Evolutionary conservation across 495 filamentous ascomycete species (phyloP).

Genomic region (Aspergillus incahuasiensis): DNA sequence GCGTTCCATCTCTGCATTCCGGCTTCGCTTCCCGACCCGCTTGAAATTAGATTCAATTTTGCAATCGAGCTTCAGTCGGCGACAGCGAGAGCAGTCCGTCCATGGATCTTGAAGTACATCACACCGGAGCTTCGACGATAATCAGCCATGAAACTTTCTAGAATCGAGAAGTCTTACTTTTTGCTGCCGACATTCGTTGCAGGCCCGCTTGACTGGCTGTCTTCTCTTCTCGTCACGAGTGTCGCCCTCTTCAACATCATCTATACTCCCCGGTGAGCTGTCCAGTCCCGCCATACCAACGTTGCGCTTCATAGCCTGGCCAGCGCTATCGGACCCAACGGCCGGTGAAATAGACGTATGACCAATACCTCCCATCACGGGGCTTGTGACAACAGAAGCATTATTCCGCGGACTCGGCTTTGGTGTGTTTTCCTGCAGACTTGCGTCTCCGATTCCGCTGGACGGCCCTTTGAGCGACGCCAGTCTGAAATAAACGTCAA

Average conservation of each 20-base stretch:
- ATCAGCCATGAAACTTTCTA: slow-evolving; percentile 7
- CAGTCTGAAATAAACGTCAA: slow-evolving; percentile 32
- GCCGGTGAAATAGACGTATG: slow-evolving; percentile 32
- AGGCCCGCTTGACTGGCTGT: slow-evolving; percentile 79
- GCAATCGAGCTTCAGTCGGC: slow-evolving; percentile 79
- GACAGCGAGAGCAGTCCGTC: slow-evolving; percentile 74
- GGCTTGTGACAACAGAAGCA: slow-evolving; percentile 37
- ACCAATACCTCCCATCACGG: slow-evolving; percentile 43
- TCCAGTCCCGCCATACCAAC: slow-evolving; percentile 48
- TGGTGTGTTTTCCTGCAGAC: slow-evolving; percentile 28
- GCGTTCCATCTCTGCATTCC: slow-evolving; percentile 86
- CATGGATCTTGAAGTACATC: slow-evolving; percentile 87
- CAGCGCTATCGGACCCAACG: slow-evolving; percentile 28
- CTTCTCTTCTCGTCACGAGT: slow-evolving; percentile 57
- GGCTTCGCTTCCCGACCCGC: slow-evolving; percentile 82
- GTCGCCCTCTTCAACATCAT: slow-evolving; percentile 59
- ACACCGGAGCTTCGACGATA: slow-evolving; percentile 66
- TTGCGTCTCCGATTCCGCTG: slow-evolving; percentile 35
- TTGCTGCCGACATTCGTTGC: slow-evolving; percentile 93
- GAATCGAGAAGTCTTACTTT: slow-evolving; percentile 56
- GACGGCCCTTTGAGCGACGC: slow-evolving; percentile 34
- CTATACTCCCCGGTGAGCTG: slow-evolving; percentile 66
- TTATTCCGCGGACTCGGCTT: slow-evolving; percentile 29
- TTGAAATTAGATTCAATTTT: slow-evolving; percentile 95
- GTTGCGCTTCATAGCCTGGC: slow-evolving; percentile 43